Conservation (phyloP, 148 eudicot genomes). For the Drosera capensis region DNA sequence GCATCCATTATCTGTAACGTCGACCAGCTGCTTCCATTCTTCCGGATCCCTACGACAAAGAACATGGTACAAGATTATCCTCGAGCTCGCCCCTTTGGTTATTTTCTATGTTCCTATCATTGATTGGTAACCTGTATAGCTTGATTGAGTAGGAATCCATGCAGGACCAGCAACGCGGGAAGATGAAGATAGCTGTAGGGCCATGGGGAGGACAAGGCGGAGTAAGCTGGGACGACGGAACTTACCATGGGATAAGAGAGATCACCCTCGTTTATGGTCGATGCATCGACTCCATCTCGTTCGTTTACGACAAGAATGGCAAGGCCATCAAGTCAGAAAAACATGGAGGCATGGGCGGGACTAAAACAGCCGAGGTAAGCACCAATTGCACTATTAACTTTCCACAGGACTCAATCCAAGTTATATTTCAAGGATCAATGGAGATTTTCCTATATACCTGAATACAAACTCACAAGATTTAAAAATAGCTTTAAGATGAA, state of each 20-base stretch:
- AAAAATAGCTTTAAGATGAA: background rate
- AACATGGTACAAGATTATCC: too few relatives aligned
- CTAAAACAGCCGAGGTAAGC: slow-evolving; percentile 29
- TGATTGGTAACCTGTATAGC: background rate
- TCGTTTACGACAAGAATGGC: slow-evolving; percentile 37
- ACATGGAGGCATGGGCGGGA: slow-evolving; percentile 38
- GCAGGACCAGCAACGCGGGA: slow-evolving; percentile 14
- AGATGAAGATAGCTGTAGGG: slow-evolving; percentile 25
- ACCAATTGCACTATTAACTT: too few relatives aligned
- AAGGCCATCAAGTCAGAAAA: slow-evolving; percentile 18
- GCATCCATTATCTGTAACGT: too few relatives aligned
- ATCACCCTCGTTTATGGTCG: slow-evolving; percentile 26
- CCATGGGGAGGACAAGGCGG: slow-evolving; percentile 60
- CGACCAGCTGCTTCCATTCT: too few relatives aligned
- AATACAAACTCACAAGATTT: too few relatives aligned
- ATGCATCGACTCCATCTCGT: slow-evolving; percentile 41
- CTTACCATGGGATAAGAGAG: slow-evolving; percentile 37
- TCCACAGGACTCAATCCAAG: too few relatives aligned
- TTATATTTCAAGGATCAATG: too few relatives aligned
- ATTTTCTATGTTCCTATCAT: background rate
- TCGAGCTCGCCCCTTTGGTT: too few relatives aligned
- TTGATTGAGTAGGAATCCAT: slow-evolving; percentile 14
- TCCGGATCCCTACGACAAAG: too few relatives aligned
- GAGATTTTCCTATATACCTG: too few relatives aligned
- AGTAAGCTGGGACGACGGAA: slow-evolving; percentile 46